Conservation (phyloP, 768 basidiomycete genomes). For the Porpolomopsis calyptriformis region DNA sequence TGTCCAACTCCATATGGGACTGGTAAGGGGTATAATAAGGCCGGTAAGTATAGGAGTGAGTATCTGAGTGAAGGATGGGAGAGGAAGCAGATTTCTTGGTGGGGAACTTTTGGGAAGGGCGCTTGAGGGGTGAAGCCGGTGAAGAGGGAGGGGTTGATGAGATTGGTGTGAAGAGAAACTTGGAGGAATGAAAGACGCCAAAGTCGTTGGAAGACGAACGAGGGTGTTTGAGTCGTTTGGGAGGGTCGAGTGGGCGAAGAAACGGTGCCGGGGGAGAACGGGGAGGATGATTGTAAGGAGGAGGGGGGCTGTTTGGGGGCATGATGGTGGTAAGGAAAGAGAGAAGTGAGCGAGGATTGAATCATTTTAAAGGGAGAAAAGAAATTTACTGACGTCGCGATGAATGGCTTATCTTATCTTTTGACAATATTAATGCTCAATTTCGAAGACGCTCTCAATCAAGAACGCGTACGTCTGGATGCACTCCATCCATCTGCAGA, state of each 20-base stretch:
- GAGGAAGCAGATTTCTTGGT: conserved; percentile 17
- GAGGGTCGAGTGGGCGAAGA: not conserved
- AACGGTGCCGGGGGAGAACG: not conserved
- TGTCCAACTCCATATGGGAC: conserved; percentile 18
- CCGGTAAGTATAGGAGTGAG: conserved; percentile 8
- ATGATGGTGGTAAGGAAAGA: not conserved
- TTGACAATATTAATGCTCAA: not conserved
- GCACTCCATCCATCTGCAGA: conserved; percentile 61
- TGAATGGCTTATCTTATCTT: not conserved
- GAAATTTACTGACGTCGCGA: not conserved
- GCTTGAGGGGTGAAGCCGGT: conserved; percentile 12
- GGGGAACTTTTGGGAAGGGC: conserved; percentile 6
- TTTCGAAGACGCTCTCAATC: conserved; percentile 32
- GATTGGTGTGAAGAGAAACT: conserved; percentile 16
- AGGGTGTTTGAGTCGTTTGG: not conserved
- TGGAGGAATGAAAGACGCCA: conserved; percentile 4
- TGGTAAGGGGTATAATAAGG: not conserved
- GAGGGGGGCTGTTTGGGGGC: not conserved
- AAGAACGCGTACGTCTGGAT: conserved; percentile 60
- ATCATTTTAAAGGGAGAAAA: not conserved
- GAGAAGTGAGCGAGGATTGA: not conserved
- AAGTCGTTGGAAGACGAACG: not conserved
- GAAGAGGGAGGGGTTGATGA: conserved; percentile 16
- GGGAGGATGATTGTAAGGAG: not conserved
- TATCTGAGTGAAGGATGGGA: conserved; percentile 13